Conservation (phyloP, 495 filamentous ascomycete genomes). For the Neurospora sp. region DNA sequence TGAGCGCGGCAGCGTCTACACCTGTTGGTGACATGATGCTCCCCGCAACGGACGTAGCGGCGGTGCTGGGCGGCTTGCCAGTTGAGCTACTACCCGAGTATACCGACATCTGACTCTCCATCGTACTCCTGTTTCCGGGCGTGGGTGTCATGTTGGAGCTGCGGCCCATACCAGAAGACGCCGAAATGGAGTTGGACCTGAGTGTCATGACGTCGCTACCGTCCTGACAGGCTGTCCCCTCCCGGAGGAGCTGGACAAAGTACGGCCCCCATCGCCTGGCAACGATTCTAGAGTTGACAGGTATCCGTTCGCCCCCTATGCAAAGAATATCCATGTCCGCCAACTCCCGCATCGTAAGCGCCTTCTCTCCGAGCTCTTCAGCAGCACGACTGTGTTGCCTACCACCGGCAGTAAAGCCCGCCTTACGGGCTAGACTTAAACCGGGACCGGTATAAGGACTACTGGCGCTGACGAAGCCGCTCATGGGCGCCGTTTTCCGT, state of each 20-base stretch:
- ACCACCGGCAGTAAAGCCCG: slow-evolving; percentile 58
- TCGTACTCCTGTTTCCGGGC: slow-evolving; percentile 47
- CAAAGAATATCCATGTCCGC: slow-evolving; percentile 97
- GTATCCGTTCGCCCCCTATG: slow-evolving; percentile 79
- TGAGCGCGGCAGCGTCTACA: slow-evolving; percentile 31
- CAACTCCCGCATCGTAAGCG: slow-evolving; percentile 68
- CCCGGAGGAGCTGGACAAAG: slow-evolving; percentile 80
- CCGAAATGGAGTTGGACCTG: slow-evolving; percentile 29
- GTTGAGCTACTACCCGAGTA: slow-evolving; percentile 37
- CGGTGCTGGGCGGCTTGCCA: slow-evolving; percentile 25
- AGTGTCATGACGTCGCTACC: slow-evolving; percentile 39
- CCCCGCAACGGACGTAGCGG: slow-evolving; percentile 24
- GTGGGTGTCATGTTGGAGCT: slow-evolving; percentile 84
- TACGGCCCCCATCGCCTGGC: slow-evolving; percentile 88
- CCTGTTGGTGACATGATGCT: slow-evolving; percentile 16
- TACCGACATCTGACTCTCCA: slow-evolving; percentile 47
- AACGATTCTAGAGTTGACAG: slow-evolving; percentile 83
- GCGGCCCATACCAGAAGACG: slow-evolving; percentile 40
- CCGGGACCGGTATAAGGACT: slow-evolving; percentile 46
- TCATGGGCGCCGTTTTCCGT: slow-evolving; percentile 61
- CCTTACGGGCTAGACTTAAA: slow-evolving; percentile 48
- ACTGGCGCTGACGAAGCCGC: slow-evolving; percentile 71
- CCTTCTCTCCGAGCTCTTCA: slow-evolving; percentile 74
- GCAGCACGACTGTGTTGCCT: slow-evolving; percentile 57
- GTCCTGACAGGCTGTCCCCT: slow-evolving; percentile 54